A percentile compares a stretch with the other conserved stretches of the same genome.
These are phyloP conservation scores for Spathaspora jeffriesii DNA, from an alignment of 1,139 yeast species.

Conservation along the genomic window DNA sequence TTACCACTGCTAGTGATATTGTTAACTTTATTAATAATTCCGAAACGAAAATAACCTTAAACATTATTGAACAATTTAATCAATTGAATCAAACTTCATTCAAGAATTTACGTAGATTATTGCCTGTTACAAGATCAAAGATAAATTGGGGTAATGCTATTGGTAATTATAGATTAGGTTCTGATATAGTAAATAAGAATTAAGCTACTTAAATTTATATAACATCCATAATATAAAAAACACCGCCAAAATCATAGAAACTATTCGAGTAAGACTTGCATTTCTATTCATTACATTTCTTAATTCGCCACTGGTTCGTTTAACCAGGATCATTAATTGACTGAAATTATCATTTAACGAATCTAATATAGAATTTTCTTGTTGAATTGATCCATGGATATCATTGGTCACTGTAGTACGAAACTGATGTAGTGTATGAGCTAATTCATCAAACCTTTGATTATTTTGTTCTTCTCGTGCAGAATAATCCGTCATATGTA, in stretches of 20 bases:
- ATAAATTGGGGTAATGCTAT: conserved; percentile 96
- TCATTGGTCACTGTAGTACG: conserved; percentile 45
- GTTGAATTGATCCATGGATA: conserved; percentile 43
- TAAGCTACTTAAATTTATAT: conserved; percentile 40
- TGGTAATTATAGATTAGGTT: conserved; percentile 86
- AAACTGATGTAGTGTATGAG: conserved; percentile 46
- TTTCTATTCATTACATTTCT: conserved; percentile 50
- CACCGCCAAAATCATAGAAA: conserved; percentile 50
- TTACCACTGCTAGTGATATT: conserved; percentile 29
- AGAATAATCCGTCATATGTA: conserved; percentile 37
- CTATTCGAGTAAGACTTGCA: conserved; percentile 41
- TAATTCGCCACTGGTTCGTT: conserved; percentile 66
- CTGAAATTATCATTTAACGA: conserved; percentile 61
- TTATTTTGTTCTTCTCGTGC: conserved; percentile 48
- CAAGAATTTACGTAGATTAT: conserved; percentile 83
- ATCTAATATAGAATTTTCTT: conserved; percentile 53
- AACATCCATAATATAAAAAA: conserved; percentile 72
- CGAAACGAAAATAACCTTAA: conserved; percentile 65
- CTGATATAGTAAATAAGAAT: conserved; percentile 61
- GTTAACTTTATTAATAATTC: conserved; percentile 52
- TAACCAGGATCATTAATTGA: conserved; percentile 58
- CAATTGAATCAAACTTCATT: conserved; percentile 79
- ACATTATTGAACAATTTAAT: conserved; percentile 63
- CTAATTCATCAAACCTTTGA: conserved; percentile 45
- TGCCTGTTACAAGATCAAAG: conserved; percentile 89